A percentile compares a stretch with the other conserved stretches of the same genome.
Conservation (phyloP, 208 protist species). For the Acanthamoeba healyi region DNA sequence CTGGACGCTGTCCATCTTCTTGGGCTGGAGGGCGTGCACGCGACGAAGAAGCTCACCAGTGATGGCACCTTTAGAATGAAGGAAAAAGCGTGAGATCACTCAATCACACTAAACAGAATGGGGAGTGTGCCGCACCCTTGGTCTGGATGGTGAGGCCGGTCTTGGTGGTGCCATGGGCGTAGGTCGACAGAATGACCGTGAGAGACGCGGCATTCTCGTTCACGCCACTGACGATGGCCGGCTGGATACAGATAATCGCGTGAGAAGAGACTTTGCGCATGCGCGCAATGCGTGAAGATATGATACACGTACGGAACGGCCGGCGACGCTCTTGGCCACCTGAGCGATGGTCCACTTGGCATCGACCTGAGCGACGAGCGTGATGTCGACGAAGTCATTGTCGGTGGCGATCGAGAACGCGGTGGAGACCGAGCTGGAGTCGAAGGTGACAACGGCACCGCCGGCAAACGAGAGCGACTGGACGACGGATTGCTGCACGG, state of each 20-base stretch:
- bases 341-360: slow-evolving; percentile 41
- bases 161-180: slow-evolving; percentile 26
- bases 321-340: slow-evolving; percentile 4
- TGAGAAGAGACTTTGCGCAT: background rate
- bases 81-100: background rate
- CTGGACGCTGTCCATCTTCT: background rate
- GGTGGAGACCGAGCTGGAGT: background rate
- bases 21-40: background rate
- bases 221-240: background rate
- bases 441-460: slow-evolving; percentile 17
- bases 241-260: background rate
- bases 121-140: background rate
- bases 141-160: slow-evolving; percentile 62
- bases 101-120: background rate
- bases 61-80: background rate
- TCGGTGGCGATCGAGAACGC: slow-evolving; percentile 31
- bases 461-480: slow-evolving; percentile 15
- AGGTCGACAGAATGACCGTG: slow-evolving; percentile 35
- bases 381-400: slow-evolving; percentile 62
- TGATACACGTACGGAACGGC: background rate
- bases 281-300: background rate
- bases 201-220: slow-evolving; percentile 25
- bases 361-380: background rate
- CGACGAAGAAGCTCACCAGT: background rate
- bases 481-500: background rate